Base-by-base conservation (phyloP, 495 filamentous ascomycete species). In the Lichenothelia convexa region DNA sequence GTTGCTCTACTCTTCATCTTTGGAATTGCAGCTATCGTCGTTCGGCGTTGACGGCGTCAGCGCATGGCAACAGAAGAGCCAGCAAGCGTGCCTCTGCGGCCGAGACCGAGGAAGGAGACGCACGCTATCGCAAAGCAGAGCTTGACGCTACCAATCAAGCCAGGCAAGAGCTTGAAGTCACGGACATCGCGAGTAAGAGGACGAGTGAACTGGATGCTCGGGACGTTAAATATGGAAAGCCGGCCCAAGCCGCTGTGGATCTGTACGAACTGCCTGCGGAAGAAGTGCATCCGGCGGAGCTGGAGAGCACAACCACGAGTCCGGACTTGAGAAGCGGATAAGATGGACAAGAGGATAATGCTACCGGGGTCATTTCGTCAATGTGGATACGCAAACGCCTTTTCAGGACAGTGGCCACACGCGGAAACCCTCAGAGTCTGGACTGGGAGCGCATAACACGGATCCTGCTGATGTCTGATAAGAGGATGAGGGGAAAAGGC, bases 81-180 rank as follows among this genome's bases (percentile, higher is more conserved):
- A 33, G 31, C 31, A 12, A n/a, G 31, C 1, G 9, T 12, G 31
- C 9, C 13, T 9, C 31, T 33, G 11, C 31, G 19, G 31, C 9
- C 1, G n/a, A 12, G 19, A 12, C 9, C 8, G 31, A 33, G 19
- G 31, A 29, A 1, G 24, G 15, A 29, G 2, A 1, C 9, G 27
- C 6, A 6, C 51, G 54, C 19, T 49, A 57, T 30, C 54, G 49
- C 16, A 59, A 59, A 34, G 56, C 53, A 12, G 56, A 59, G 29
- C 49, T 55, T 17, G 48, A 50, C 21, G 47, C 47, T 36, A 45
- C 3, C 16, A 21, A 40, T 7, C 7, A 12, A 20, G 7, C 30
- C 7, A 22, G 18, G 12, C 33, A 36, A 11, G 33, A 24, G 13
- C 12, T 17, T n/a, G 23, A 7, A 5, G 17, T 9, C 18, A 27